Evolutionary conservation across 2,329 filamentous ascomycete genomes (phyloP).

Genomic region (Paraphaeosphaeria sporulosa): DNA sequence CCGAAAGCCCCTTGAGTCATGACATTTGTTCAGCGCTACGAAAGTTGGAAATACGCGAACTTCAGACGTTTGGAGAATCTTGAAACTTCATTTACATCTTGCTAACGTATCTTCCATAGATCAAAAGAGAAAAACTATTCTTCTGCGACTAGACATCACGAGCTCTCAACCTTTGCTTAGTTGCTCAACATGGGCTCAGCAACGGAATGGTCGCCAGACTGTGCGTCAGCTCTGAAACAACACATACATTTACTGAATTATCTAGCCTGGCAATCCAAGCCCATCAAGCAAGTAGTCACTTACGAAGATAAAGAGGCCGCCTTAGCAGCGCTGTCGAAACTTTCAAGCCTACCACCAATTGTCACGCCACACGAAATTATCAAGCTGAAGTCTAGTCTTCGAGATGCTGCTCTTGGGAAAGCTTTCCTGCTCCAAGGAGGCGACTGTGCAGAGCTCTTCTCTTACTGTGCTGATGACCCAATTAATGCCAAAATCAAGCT

Average conservation of each 20-base stretch:
- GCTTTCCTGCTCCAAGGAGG: conserved; percentile 95
- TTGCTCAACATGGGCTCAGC: conserved; percentile 10
- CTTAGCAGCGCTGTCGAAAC: conserved; percentile 67
- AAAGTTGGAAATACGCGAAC: background rate
- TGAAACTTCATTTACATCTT: background rate
- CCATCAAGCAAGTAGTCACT: conserved; percentile 77
- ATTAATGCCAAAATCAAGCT: conserved; percentile 98
- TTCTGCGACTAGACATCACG: background rate
- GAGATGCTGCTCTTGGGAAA: conserved; percentile 87
- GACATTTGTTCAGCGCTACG: background rate
- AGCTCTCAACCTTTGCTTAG: background rate
- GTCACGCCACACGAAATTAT: conserved; percentile 83
- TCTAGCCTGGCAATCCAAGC: conserved; percentile 77
- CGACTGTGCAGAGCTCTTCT: conserved; percentile 96
- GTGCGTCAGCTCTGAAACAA: conserved; percentile 1
- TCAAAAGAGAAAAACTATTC: background rate
- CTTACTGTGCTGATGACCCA: conserved; percentile 87
- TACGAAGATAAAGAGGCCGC: conserved; percentile 72
- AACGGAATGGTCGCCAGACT: conserved; percentile 18
- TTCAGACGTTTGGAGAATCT: background rate
- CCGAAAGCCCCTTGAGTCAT: conserved; percentile 8
- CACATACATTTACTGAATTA: conserved; percentile 19
- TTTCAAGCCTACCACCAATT: conserved; percentile 75
- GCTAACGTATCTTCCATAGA: background rate
- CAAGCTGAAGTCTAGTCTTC: conserved; percentile 77